Evolutionary conservation across 257 asterid species (phyloP), one percentile per base, ranked within the genome.

Genomic region (Fraxinus quadrangulata): DNA sequence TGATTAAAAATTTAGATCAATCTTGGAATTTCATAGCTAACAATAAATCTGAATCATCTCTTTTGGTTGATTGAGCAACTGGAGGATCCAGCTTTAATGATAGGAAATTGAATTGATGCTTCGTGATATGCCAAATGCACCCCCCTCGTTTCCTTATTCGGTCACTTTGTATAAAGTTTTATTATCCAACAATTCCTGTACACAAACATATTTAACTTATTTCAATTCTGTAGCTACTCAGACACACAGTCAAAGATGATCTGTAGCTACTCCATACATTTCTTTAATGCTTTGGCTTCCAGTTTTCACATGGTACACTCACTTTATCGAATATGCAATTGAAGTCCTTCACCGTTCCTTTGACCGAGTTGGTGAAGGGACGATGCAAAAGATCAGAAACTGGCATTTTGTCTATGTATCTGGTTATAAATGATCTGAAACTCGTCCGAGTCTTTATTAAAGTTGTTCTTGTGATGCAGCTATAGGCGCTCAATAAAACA

Each of bases 31-130:
- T 36, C 1, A 36, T 36, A 36, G 39, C 39, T 36, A 6, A 36
- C 9, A 36, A 36, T 36, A 5, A 36, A 36, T 36, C 9, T 36
- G 39, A 36, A 36, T 36, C 8, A 36, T 36, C 39, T 36, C 39
- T 36, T 36, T 36, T 6, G 39, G 39, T 36, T 36, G 39, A 6
- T 36, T 6, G 8, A 6, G 39, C 39, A 36, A 5, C 1, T 36
- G 8, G 39, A 36, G 39, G 39, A 36, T 36, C 39, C 39, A 36
- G 39, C 39, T 5, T 0, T 36, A 6, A 36, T 31, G 97, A 94
- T 89, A 97, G 98, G 72, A 85, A 81, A 84, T 93, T 45, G 97
- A 93, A 81, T 80, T 92, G 79, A 93, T 93, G 98, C 85, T 93
- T 65, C 98, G 92, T 63, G 98, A 97, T 91, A 61, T 33, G 49